Evolutionary conservation across 805 yeast genomes (phyloP).

Genomic region (Myxozyma sirexii): DNA sequence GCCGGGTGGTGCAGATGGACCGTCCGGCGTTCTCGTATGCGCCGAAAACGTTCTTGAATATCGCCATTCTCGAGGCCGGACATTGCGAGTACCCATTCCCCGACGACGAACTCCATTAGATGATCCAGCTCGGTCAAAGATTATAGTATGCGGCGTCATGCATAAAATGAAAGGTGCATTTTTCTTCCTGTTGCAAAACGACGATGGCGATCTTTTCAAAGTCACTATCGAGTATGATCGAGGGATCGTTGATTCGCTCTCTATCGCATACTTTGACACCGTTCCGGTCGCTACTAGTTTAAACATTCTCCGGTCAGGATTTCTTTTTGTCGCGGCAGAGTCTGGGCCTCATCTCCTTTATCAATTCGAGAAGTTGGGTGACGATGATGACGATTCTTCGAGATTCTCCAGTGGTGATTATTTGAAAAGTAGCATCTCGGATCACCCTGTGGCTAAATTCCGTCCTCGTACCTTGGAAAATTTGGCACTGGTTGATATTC

Average conservation of each 20-base stretch:
- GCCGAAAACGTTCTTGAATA: slow-evolving; percentile 56
- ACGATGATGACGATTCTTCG: slow-evolving; percentile 49
- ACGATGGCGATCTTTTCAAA: slow-evolving; percentile 76
- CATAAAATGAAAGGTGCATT: slow-evolving; percentile 67
- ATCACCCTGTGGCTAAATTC: slow-evolving; percentile 39
- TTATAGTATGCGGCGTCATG: slow-evolving; percentile 59
- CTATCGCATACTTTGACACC: slow-evolving; percentile 76
- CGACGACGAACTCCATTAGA: slow-evolving; percentile 41
- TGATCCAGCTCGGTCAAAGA: slow-evolving; percentile 34
- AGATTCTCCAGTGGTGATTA: slow-evolving; percentile 41
- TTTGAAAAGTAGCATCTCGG: slow-evolving; percentile 43
- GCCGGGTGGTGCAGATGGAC: slow-evolving; percentile 74
- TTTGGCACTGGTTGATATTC: slow-evolving; percentile 58
- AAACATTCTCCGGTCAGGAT: slow-evolving; percentile 72
- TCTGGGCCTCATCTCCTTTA: slow-evolving; percentile 66
- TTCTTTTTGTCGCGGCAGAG: slow-evolving; percentile 67
- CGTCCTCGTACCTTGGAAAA: slow-evolving; percentile 49
- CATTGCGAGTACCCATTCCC: slow-evolving; percentile 59
- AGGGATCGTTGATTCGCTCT: slow-evolving; percentile 46
- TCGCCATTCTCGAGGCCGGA: slow-evolving; percentile 41
- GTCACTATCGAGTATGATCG: slow-evolving; percentile 54
- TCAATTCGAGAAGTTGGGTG: slow-evolving; percentile 79
- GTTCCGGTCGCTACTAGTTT: slow-evolving; percentile 61
- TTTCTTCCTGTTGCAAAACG: slow-evolving; percentile 70
- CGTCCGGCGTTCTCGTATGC: slow-evolving; percentile 69